Percentiles rank a stretch among this genome's conserved stretches.
Evolutionary conservation across 495 filamentous ascomycete species (phyloP).

Genomic region (Astrothelium macrocarpum): DNA sequence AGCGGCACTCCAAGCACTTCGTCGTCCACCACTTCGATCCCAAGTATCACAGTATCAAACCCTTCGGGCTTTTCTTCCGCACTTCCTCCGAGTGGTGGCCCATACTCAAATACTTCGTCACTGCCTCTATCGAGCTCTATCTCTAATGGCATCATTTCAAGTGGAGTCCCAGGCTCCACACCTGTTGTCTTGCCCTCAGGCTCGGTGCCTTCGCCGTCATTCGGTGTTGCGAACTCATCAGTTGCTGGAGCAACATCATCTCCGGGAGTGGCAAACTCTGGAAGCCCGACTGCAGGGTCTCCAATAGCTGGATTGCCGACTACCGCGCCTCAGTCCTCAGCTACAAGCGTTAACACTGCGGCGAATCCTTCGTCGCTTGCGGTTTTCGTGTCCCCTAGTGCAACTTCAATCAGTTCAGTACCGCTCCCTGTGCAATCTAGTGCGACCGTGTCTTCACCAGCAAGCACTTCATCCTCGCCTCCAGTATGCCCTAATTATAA

Average conservation of each 20-base stretch:
- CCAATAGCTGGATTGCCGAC: no score
- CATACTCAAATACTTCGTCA: background rate
- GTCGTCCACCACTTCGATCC: no score
- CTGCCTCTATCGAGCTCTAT: background rate
- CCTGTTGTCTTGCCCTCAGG: no score
- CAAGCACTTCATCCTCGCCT: background rate
- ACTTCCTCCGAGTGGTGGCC: background rate
- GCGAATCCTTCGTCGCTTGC: no score
- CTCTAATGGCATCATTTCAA: background rate
- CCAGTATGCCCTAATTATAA: constrained; percentile 13
- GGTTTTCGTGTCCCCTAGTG: background rate
- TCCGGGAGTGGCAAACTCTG: background rate
- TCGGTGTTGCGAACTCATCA: background rate
- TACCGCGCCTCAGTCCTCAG: no score
- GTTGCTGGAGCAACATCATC: background rate
- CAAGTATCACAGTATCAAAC: no score
- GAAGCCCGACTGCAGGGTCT: no score
- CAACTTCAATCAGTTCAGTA: background rate
- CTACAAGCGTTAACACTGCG: background rate
- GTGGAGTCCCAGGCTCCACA: background rate
- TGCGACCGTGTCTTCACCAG: background rate
- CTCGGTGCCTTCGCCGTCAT: no score
- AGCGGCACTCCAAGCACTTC: background rate
- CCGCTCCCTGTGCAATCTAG: background rate
- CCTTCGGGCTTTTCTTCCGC: background rate